Evolutionary conservation across 2,329 filamentous ascomycete species (phyloP), one percentile per base, ranked within the genome.

Genomic region (Dendrostoma leiphaemia): DNA sequence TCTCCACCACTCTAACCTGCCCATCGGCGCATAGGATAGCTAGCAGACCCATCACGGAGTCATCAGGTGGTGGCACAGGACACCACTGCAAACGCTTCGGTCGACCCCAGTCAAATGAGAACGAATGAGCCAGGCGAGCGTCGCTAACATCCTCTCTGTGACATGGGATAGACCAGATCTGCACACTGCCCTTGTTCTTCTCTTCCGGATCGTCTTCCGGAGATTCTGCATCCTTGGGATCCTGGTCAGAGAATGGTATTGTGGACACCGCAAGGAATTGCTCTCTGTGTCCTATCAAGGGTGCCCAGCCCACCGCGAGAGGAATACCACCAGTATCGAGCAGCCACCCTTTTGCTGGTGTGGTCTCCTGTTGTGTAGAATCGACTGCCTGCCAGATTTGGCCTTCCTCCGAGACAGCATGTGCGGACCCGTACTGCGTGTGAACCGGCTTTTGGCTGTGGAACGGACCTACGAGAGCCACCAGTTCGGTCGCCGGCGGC

Each of bases 291-390:
- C 65, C 66, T 3, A 64, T 61, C 2, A 67, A 60, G 2, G 77
- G 75, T 1, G 75, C 77, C 82, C 82, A 85, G 44, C 73, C 75
- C 65, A 84, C 75, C 24, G 74, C 70, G 4, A 79, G 65, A 4
- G 81, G 74, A 13, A 82, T 71, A 47, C 81, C 81, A 10, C 79
- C 80, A 0, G 75, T 71, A 54, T 85, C 77, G 13, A 85, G 62
- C 59, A 83, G 68, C 78, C 79, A 83, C 4, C 79, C 80, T 61
- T 62, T 26, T 8, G 55, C 21, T 23, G 44, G 32, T 19, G 13
- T 48, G 12, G 48, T 21, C 58, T 47, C n/a, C 64, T 66, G 29
- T 57, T 51, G 29, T 10, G 60, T 54, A 6, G 54, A 46, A 2
- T 60, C 48, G n/a, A 68, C 62, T 9, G 63, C 56, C 5, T 65